These are phyloP conservation scores for Castanopsis chinensis DNA, from an alignment of 306 rosid species.

Conservation along the genomic window DNA sequence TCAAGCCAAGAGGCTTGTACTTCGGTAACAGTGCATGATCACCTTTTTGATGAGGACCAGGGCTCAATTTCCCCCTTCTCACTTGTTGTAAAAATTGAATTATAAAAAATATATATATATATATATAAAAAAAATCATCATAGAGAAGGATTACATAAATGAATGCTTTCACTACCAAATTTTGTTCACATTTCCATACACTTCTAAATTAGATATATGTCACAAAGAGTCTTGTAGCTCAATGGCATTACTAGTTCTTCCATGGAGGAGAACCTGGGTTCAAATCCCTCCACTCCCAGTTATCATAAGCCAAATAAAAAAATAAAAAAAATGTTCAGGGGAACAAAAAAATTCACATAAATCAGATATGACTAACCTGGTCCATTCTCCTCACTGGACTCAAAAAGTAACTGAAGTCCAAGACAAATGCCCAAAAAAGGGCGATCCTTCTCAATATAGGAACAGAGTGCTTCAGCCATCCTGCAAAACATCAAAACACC, in stretches of 20 bases:
- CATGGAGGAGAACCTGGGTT: too few relatives aligned
- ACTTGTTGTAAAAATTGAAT: too few relatives aligned
- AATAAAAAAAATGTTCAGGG: not conserved
- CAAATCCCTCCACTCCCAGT: too few relatives aligned
- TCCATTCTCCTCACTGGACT: constrained; percentile 94
- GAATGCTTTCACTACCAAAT: not conserved
- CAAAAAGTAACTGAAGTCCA: constrained; percentile 95
- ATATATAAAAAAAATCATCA: too few relatives aligned
- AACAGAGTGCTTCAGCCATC: constrained; percentile 83
- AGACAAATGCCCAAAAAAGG: constrained; percentile 97
- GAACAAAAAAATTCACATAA: not conserved
- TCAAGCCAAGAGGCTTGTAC: too few relatives aligned
- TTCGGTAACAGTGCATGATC: too few relatives aligned
- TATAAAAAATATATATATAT: too few relatives aligned
- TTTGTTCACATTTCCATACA: not conserved
- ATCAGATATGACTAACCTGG: constrained; percentile 46
- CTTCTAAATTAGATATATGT: not conserved
- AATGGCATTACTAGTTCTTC: too few relatives aligned
- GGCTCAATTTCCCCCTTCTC: not conserved
- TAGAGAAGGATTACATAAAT: not conserved
- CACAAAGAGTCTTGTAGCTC: too few relatives aligned
- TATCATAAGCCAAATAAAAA: too few relatives aligned
- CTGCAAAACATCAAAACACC: constrained; percentile 41
- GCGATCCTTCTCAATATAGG: constrained; percentile 76
- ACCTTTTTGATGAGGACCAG: too few relatives aligned